Conservation (phyloP, 73 alveolate genomes). For the Effrenium voratum region DNA sequence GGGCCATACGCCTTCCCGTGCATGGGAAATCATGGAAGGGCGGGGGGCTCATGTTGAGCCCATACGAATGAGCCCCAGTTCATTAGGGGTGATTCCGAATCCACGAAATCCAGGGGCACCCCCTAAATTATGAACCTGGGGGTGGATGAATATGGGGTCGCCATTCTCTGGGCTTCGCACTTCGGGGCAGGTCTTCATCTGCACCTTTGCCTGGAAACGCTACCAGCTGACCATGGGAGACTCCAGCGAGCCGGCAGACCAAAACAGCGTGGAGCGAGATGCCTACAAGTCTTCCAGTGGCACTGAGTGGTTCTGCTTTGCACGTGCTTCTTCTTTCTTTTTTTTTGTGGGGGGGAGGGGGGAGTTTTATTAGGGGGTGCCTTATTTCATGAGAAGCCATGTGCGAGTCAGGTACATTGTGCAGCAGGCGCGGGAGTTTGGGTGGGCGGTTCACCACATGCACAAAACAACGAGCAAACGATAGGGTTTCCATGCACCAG, state of each 20-base stretch:
- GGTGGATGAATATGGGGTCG: not conserved
- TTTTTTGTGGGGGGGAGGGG: too few species aligned
- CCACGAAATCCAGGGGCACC: too few species aligned
- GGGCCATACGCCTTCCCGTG: too few species aligned
- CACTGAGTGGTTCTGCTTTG: too few species aligned
- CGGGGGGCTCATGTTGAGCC: too few species aligned
- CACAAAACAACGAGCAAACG: not conserved
- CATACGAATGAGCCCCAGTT: too few species aligned
- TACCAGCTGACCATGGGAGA: slow-evolving; percentile 30
- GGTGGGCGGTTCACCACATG: not conserved
- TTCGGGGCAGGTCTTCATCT: slow-evolving; percentile 1
- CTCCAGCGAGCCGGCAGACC: not conserved
- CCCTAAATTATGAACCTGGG: too few species aligned
- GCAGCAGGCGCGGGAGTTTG: not conserved
- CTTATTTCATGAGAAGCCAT: too few species aligned
- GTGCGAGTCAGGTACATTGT: not conserved
- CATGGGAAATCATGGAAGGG: too few species aligned
- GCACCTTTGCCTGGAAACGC: slow-evolving; percentile 80
- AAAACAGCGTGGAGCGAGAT: slow-evolving; percentile 69
- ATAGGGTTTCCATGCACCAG: not conserved
- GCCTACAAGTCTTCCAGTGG: slow-evolving; percentile 36
- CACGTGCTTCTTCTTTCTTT: too few species aligned
- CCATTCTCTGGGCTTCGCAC: not conserved
- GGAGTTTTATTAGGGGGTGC: too few species aligned
- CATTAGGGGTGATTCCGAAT: too few species aligned